Evolutionary conservation across 2,329 filamentous ascomycete genomes (phyloP).

Genomic region (Scolecobasidium constrictum): DNA sequence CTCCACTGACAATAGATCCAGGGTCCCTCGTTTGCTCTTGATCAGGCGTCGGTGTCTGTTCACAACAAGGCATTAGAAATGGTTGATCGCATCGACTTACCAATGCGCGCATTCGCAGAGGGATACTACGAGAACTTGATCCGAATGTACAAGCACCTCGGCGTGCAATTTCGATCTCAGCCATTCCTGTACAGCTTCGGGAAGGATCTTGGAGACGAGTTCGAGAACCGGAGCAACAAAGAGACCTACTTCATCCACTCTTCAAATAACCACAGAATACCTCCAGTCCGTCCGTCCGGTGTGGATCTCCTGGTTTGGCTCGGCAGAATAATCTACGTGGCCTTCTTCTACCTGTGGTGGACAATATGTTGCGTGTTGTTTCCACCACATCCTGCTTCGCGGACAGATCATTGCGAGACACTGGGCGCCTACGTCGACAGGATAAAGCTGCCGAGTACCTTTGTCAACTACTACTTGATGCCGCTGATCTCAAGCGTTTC

Average conservation of each 20-base stretch:
- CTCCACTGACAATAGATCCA: slow-evolving; percentile 14
- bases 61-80: slow-evolving; percentile 16
- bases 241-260: slow-evolving; percentile 40
- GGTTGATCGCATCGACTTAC: slow-evolving; percentile 33
- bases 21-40: slow-evolving; percentile 33
- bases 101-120: slow-evolving; percentile 41
- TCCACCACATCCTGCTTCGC: slow-evolving; percentile 19
- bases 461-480: slow-evolving; percentile 39
- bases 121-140: slow-evolving; percentile 46
- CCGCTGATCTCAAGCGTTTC: slow-evolving; percentile 44
- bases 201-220: slow-evolving; percentile 14
- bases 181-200: slow-evolving; percentile 45
- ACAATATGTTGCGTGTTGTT: slow-evolving; percentile 40
- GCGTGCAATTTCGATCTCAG: slow-evolving; percentile 37
- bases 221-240: slow-evolving; percentile 7
- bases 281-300: slow-evolving; percentile 30
- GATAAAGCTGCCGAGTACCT: slow-evolving; percentile 38
- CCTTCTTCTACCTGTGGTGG: slow-evolving; percentile 44
- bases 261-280: slow-evolving; percentile 41
- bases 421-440: slow-evolving; percentile 39
- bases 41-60: slow-evolving; percentile 33
- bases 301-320: slow-evolving; percentile 28
- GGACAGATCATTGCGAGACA: slow-evolving; percentile 27
- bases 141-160: slow-evolving; percentile 45
- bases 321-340: slow-evolving; percentile 33